Evolutionary conservation across 2,329 filamentous ascomycete genomes (phyloP).

Genomic region (Cyphellophora europaea): DNA sequence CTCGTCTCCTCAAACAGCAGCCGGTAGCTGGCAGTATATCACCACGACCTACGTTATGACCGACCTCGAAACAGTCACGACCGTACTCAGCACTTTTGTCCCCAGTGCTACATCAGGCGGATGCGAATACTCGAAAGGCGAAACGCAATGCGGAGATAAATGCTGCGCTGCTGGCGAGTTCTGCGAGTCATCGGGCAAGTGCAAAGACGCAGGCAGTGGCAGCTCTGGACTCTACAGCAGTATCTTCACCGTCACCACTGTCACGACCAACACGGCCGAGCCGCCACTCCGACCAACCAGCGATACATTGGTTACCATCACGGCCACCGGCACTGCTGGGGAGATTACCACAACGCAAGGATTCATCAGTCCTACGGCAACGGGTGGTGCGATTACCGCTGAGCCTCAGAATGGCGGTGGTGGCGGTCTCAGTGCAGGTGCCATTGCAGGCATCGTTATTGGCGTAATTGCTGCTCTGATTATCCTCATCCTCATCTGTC

Average conservation of each 20-base stretch:
- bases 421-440: slow-evolving; percentile 36
- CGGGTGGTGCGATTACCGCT: slow-evolving; percentile 29
- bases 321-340: slow-evolving; percentile 25
- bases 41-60: slow-evolving; percentile 51
- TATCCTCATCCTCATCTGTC: slow-evolving; percentile 34
- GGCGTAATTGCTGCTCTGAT: slow-evolving; percentile 36
- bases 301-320: slow-evolving; percentile 31
- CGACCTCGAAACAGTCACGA: slow-evolving; percentile 43
- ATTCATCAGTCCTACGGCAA: slow-evolving; percentile 36
- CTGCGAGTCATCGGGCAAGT: slow-evolving; percentile 26
- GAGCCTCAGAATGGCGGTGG: slow-evolving; percentile 22
- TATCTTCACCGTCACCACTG: slow-evolving; percentile 27
- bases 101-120: slow-evolving; percentile 15
- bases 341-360: slow-evolving; percentile 30
- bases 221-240: slow-evolving; percentile 22
- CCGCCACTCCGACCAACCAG: slow-evolving; percentile 34
- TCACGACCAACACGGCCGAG: slow-evolving; percentile 17
- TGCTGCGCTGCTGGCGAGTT: slow-evolving; percentile 36
- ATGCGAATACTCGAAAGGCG: slow-evolving; percentile 39
- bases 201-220: slow-evolving; percentile 23
- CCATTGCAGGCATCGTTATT: slow-evolving; percentile 43
- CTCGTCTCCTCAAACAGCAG: no score
- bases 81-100: slow-evolving; percentile 39
- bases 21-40: slow-evolving; percentile 41
- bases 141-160: slow-evolving; percentile 32